Percentiles rank a stretch among this genome's conserved stretches.
phyloP scores from a whole-genome alignment of 2,329 filamentous ascomycete species.

The Penicillium rolfsii region DNA sequence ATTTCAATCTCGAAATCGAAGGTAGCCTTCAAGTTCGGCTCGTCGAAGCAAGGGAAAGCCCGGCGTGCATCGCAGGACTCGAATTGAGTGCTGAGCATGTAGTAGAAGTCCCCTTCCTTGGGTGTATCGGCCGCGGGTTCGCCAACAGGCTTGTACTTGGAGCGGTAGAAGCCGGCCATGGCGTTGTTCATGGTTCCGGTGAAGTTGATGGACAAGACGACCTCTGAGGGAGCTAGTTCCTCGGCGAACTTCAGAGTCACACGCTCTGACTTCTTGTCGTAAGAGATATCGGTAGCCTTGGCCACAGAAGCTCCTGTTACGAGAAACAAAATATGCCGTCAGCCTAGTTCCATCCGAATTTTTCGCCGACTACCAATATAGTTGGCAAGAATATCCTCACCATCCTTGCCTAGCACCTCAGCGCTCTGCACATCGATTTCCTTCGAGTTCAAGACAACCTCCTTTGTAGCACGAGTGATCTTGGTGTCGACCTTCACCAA shows the following conservation, averaged over 20 bases:
- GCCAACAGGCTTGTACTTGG: conserved; percentile 83
- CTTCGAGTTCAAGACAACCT: conserved; percentile 82
- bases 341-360: background rate
- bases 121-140: conserved; percentile 76
- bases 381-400: conserved; percentile 27
- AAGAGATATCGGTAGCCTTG: conserved; percentile 69
- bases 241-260: conserved; percentile 76
- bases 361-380: background rate
- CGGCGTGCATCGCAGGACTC: conserved; percentile 93
- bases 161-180: conserved; percentile 93
- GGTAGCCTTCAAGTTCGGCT: conserved; percentile 94
- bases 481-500: conserved; percentile 78
- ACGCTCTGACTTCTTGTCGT: conserved; percentile 83
- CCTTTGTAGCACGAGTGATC: conserved; percentile 70
- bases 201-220: conserved; percentile 74
- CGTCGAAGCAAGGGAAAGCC: conserved; percentile 97
- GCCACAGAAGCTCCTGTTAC: conserved; percentile 33
- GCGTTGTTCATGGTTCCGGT: conserved; percentile 82
- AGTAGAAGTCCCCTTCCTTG: conserved; percentile 66
- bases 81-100: conserved; percentile 94
- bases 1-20: conserved; percentile 94
- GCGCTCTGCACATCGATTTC: conserved; percentile 76
- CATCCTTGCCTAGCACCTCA: conserved; percentile 40
- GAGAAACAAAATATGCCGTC: background rate
- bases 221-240: conserved; percentile 68